Base-by-base conservation (phyloP, 768 basidiomycete species). In the Kwoniella sp. region DNA sequence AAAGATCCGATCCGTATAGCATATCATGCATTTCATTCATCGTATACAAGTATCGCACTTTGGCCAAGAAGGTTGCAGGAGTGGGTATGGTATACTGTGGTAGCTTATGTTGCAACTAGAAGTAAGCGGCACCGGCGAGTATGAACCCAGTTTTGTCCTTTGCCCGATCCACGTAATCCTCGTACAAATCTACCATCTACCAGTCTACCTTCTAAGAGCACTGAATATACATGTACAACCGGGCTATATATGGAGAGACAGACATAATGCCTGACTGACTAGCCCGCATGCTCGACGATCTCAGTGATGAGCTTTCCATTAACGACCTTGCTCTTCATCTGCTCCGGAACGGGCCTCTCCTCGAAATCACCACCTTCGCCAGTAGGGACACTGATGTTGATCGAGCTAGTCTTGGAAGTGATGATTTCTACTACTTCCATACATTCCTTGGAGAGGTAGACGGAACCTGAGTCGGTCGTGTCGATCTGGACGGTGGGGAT, bases 401-500 rank as follows among this genome's bases (percentile, higher is more conserved):
- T 90, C 30, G 87, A 84, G 73, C 90, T 92, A 80, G 91, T 94
- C 81, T 98, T 97, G 55, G 92, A 89, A 0, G 93, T 95, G 27
- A 90, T 91, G 71, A 99, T 89, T 81, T 97, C 93, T 10, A 87
- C 85, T 9, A 70, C 72, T 59, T 79, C 85, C 55, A 97, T 83
- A 69, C 88, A 89, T 13, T 85, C 87, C 75, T 88, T 89, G 24
- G 91, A 93, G 40, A 99, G 85, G 81, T 90, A 99, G 68, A 99
- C 87, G 78, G 92, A 91, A 5, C 96, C 96, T 7, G 90, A 91
- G 80, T 98, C 96, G 15, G 92, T 95, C 17, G 89, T 88, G 80
- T 99, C 96, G 21, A 99, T 81, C 73, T 94, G 91, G 63, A 99
- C 86, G 68, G 92, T 98, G 1, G 96, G 95, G 30, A 90, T 90